Evolutionary conservation across 2,329 filamentous ascomycete genomes (phyloP).

Genomic region (Colletotrichum sidae): DNA sequence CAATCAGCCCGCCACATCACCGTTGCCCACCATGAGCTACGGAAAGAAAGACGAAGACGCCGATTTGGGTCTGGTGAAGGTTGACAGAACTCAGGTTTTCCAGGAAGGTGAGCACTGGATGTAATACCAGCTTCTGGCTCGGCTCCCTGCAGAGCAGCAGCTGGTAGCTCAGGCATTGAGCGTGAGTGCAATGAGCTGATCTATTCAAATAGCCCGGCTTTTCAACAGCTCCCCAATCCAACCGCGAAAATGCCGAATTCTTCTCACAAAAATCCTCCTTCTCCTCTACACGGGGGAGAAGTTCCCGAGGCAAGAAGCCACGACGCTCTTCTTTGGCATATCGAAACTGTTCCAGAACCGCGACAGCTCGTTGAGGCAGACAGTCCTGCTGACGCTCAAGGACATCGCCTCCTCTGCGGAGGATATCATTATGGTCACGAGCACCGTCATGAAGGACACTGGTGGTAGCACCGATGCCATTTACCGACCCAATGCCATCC

Average conservation of each 20-base stretch:
- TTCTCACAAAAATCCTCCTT: slow-evolving; percentile 96
- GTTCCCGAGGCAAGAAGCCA: slow-evolving; percentile 97
- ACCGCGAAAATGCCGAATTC: slow-evolving; percentile 95
- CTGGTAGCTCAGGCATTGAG: too few species aligned
- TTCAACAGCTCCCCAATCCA: slow-evolving; percentile 99
- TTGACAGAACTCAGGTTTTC: slow-evolving; percentile 97
- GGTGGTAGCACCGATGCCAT: slow-evolving; percentile 94
- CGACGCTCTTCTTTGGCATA: slow-evolving; percentile 97
- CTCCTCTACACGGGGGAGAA: slow-evolving; percentile 97
- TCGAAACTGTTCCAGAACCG: slow-evolving; percentile 99
- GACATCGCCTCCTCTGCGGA: slow-evolving; percentile 86
- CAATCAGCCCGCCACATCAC: slow-evolving; percentile 45
- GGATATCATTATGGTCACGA: slow-evolving; percentile 99
- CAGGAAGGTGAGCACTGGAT: slow-evolving; percentile 82
- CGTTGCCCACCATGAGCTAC: slow-evolving; percentile 83
- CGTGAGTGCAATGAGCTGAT: too few species aligned
- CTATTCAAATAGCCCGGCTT: slow-evolving; percentile 76
- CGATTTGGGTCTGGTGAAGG: slow-evolving; percentile 92
- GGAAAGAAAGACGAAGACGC: slow-evolving; percentile 99
- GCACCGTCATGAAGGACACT: slow-evolving; percentile 99
- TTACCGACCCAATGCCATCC: slow-evolving; percentile 94
- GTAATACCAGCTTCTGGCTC: background rate
- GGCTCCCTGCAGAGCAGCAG: background rate
- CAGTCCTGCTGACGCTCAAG: slow-evolving; percentile 99
- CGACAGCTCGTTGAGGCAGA: slow-evolving; percentile 96